These are phyloP conservation scores for Ambrosia trifida DNA, from an alignment of 129 eudicot species.

Conservation along the genomic window DNA sequence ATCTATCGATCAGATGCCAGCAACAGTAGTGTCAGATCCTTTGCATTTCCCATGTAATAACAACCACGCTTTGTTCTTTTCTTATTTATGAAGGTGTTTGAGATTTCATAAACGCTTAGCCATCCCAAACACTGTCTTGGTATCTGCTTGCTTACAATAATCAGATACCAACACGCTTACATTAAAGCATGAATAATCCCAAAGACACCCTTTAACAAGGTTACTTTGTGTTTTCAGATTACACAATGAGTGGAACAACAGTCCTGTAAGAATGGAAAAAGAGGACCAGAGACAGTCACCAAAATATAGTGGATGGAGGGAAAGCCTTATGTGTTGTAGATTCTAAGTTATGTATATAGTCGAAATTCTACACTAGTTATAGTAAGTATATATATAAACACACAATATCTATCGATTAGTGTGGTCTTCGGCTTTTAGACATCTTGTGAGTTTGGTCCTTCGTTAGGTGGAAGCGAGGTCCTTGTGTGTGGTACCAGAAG, in stretches of 20 bases:
- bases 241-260: constrained; percentile 73
- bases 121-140: too few species aligned
- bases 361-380: constrained; percentile 23
- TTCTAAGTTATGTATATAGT: constrained; percentile 46
- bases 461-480: too few species aligned
- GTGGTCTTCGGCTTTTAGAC: constrained; percentile 10
- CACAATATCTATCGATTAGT: constrained; percentile 20
- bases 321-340: constrained; percentile 70
- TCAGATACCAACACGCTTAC: too few species aligned
- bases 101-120: too few species aligned
- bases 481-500: background rate
- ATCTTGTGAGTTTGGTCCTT: constrained; percentile 6
- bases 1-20: constrained; percentile 85
- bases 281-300: constrained; percentile 47
- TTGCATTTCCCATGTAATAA: constrained; percentile 91
- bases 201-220: constrained; percentile 1
- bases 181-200: background rate
- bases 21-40: constrained; percentile 77
- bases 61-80: background rate
- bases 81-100: background rate
- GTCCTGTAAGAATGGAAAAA: constrained; percentile 82
- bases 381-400: constrained; percentile 39
- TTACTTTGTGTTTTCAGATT: constrained; percentile 46
- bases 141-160: background rate
- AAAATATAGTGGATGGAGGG: constrained; percentile 61